Conservation (phyloP, 1,284 basidiomycete species). For the Clitocybe nebularis region DNA sequence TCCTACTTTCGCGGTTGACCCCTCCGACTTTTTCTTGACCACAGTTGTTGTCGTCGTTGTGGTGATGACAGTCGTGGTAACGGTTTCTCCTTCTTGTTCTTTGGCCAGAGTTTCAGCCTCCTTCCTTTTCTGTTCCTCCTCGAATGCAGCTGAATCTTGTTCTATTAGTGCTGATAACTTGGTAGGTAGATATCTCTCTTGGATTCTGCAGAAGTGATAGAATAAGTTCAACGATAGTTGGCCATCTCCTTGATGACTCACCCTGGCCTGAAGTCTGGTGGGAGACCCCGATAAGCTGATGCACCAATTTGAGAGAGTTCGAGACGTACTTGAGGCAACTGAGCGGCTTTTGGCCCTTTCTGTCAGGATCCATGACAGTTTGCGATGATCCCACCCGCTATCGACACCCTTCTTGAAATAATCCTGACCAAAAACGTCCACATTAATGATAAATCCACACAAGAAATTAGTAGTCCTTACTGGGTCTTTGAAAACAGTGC, state of each 20-base stretch:
- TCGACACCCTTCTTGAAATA: conserved; percentile 19
- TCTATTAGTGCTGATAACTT: conserved; percentile 13
- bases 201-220: conserved; percentile 10
- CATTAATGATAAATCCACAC: neutral
- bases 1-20: conserved; percentile 8
- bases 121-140: conserved; percentile 23
- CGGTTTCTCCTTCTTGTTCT: conserved; percentile 17
- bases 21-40: conserved; percentile 10
- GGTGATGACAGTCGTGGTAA: conserved; percentile 4
- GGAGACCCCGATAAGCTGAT: neutral
- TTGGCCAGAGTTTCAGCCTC: conserved; percentile 17
- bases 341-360: conserved; percentile 44
- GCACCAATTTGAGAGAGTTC: neutral
- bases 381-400: conserved; percentile 33
- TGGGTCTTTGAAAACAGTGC: conserved; percentile 23
- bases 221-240: conserved; percentile 18
- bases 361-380: conserved; percentile 36
- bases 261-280: conserved; percentile 30
- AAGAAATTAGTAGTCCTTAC: conserved; percentile 11
- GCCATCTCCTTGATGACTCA: conserved; percentile 10
- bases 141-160: conserved; percentile 23
- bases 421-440: conserved; percentile 11
- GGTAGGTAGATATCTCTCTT: conserved; percentile 13
- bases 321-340: conserved; percentile 41
- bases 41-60: conserved; percentile 15